Evolutionary conservation across 495 filamentous ascomycete genomes (phyloP), one percentile per base, ranked within the genome.

Genomic region (Copromyces sp.): DNA sequence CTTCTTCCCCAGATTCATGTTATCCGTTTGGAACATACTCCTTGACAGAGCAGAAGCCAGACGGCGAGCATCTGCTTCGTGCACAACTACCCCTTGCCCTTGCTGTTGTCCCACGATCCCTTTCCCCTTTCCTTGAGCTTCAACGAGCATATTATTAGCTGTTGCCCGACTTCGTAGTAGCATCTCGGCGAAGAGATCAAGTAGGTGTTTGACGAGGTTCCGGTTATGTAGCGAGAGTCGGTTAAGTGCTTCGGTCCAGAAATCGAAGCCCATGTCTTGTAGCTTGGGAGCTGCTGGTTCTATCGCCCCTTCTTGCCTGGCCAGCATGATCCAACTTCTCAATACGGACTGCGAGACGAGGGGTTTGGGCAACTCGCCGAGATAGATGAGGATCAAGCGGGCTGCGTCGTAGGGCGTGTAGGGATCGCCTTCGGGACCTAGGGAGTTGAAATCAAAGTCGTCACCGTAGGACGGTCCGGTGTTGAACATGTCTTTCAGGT

Each of bases 191-290:
- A 78, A 80, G 5, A 80, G 65, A 0, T 71, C 74, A 1, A 80
- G 71, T 0, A 80, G 71, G 7, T 77, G 74, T 59, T 80, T 80
- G 16, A 73, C 73, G 16, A 80, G 69, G 42, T 77, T 80, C 9
- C 79, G 75, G 39, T 70, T 75, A 17, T 72, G 71, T 8, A 76
- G 68, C 9, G 78, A 73, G 53, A 80, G 72, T 0, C 79, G 74
- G 75, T 79, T 80, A n/a, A 80, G 73, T 7, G 78, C 79, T 40
- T 80, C 79, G 11, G 74, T 74, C 79, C 79, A 80, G 14, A 80
- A 79, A 42, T 80, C 79, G 9, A 80, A 71, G 0, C 77, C 79
- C 29, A 77, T 76, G 35, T 80, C 79, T 47, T 78, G 24, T 24
- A 75, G 75, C 39, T 39, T 69, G 1, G 75, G 70, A 16, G 74